These are phyloP conservation scores for Porcisia hertigi DNA, from an alignment of 208 protist species.

Conservation along the genomic window DNA sequence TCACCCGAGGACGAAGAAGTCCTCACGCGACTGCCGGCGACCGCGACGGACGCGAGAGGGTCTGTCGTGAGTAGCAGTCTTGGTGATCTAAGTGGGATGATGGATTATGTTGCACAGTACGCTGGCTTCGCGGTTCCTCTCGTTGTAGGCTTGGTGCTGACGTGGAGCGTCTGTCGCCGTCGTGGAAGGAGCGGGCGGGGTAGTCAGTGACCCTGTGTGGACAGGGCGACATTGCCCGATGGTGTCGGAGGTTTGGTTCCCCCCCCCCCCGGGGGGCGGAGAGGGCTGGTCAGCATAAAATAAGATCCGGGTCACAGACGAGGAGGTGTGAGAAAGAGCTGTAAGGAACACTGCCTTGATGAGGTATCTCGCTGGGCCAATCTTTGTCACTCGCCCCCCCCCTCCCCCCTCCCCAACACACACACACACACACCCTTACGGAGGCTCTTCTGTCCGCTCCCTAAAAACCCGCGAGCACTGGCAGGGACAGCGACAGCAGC, in stretches of 20 bases:
- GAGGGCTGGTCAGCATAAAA: neutral
- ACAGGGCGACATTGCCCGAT: neutral
- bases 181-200: neutral
- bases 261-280: neutral
- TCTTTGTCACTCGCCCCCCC: neutral
- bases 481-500: neutral
- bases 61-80: neutral
- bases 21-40: neutral
- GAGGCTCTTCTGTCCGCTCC: neutral
- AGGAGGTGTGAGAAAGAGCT: neutral
- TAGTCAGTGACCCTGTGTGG: neutral
- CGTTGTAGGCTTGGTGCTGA: neutral
- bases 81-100: neutral
- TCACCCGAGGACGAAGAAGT: slow-evolving; percentile 10
- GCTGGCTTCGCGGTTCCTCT: slow-evolving; percentile 19
- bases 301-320: neutral
- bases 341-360: neutral
- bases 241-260: neutral
- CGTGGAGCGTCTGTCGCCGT: slow-evolving; percentile 15
- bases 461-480: neutral
- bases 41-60: neutral
- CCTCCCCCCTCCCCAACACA: neutral
- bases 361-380: neutral
- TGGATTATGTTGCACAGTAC: slow-evolving; percentile 17
- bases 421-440: too few species aligned